These are phyloP conservation scores for Neocallimastix lanati DNA, from an alignment of 192 early-diverging fungal species.

Conservation along the genomic window DNA sequence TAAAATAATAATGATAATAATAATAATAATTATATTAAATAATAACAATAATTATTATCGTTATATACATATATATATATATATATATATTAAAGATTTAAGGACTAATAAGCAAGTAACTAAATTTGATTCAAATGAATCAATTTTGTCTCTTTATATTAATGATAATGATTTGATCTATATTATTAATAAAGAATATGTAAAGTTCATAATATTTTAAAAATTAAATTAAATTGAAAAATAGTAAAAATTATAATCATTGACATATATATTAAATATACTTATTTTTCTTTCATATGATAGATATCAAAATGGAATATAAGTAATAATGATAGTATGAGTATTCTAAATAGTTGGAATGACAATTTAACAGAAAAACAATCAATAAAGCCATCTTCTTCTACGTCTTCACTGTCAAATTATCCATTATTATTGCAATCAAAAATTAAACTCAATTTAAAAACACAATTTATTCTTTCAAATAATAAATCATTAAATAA, in stretches of 20 bases:
- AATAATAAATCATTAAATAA: not conserved
- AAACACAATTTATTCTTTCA: not conserved
- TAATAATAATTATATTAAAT: no score
- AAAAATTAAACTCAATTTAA: not conserved
- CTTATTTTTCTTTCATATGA: no score
- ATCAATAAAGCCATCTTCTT: not conserved
- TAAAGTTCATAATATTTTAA: no score
- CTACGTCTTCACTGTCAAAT: not conserved
- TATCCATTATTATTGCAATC: not conserved
- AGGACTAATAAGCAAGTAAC: not conserved
- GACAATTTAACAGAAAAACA: no score
- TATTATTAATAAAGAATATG: not conserved
- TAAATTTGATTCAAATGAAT: not conserved
- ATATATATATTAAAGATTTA: not conserved
- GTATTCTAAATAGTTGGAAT: no score
- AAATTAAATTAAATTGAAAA: not conserved
- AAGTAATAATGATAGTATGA: not conserved
- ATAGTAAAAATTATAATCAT: not conserved
- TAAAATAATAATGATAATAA: no score
- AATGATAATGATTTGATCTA: not conserved
- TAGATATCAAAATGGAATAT: not conserved
- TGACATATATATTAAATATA: no score
- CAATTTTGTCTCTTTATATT: not conserved
- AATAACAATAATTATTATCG: no score
- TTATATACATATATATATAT: no score